Percentiles rank a stretch among this genome's conserved stretches.
Conservation (phyloP, 768 basidiomycete genomes). For the Lactarius indigo region DNA sequence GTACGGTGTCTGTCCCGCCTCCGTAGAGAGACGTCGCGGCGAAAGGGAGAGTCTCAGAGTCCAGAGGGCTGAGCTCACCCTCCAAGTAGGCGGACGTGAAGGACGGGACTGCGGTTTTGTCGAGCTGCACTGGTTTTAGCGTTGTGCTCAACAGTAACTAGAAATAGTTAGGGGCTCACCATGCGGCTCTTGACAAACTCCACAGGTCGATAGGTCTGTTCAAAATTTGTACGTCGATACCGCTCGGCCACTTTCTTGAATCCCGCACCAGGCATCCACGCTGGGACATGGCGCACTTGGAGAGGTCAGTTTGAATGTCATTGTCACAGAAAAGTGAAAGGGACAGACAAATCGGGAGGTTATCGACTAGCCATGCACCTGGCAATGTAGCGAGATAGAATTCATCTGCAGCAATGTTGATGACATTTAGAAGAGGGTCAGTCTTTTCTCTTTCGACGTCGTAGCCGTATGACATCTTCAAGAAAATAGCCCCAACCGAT, state of each 20-base stretch:
- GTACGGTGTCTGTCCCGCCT: slow-evolving; percentile 21
- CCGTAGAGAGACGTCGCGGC: slow-evolving; percentile 14
- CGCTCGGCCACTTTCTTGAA: slow-evolving; percentile 22
- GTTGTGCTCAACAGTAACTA: background rate
- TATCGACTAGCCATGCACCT: slow-evolving; percentile 15
- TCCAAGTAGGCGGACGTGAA: slow-evolving; percentile 5
- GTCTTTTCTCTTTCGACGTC: slow-evolving; percentile 4
- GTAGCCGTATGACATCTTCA: slow-evolving; percentile 18
- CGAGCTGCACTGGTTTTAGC: background rate
- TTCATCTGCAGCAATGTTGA: slow-evolving; percentile 17
- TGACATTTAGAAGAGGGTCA: slow-evolving; percentile 13
- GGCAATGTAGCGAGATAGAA: slow-evolving; percentile 16
- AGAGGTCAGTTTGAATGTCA: background rate
- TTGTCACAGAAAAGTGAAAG: background rate
- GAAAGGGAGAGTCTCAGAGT: slow-evolving; percentile 4
- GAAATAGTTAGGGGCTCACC: slow-evolving; percentile 3
- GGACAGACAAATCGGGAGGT: slow-evolving; percentile 3
- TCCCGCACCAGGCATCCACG: slow-evolving; percentile 27
- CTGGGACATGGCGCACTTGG: slow-evolving; percentile 22
- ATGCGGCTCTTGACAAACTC: slow-evolving; percentile 24
- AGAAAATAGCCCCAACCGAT: slow-evolving; percentile 11
- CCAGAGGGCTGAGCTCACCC: slow-evolving; percentile 1
- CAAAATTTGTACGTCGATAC: slow-evolving; percentile 13
- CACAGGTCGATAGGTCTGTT: slow-evolving; percentile 19
- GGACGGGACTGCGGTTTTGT: slow-evolving; percentile 7